Conservation (phyloP, 495 filamentous ascomycete genomes). For the Mytilinidion resinicola region DNA sequence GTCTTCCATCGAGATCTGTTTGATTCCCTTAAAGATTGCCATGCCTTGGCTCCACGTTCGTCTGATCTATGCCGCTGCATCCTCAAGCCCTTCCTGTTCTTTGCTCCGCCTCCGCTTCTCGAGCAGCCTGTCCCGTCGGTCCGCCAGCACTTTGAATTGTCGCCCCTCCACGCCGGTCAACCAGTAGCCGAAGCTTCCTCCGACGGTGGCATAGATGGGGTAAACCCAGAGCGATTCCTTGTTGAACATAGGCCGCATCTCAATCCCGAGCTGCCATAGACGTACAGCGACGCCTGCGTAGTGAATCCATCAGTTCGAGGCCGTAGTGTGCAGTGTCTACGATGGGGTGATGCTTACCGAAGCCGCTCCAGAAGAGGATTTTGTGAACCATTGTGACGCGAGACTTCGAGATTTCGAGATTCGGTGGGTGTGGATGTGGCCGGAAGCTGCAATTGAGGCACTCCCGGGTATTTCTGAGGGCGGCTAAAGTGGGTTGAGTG, state of each 20-base stretch:
- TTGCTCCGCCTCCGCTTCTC: constrained; percentile 56
- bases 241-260: constrained; percentile 92
- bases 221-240: constrained; percentile 77
- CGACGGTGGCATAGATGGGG: constrained; percentile 76
- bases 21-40: no score
- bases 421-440: constrained; percentile 6
- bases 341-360: constrained; percentile 56
- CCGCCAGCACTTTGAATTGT: constrained; percentile 66
- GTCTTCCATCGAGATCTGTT: no score
- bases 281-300: constrained; percentile 75
- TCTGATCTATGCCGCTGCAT: constrained; percentile 2
- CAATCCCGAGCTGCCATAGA: constrained; percentile 92
- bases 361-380: constrained; percentile 92
- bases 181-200: constrained; percentile 95
- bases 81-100: constrained; percentile 16
- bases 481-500: constrained; percentile 8
- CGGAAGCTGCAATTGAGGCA: constrained; percentile 31
- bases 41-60: no score
- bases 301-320: not conserved
- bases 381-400: constrained; percentile 58
- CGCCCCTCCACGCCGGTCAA: constrained; percentile 74
- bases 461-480: constrained; percentile 3
- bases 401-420: constrained; percentile 10
- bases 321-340: not conserved
- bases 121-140: constrained; percentile 68